Percentiles rank a stretch among this genome's conserved stretches.
phyloP scores from a whole-genome alignment of 2,329 filamentous ascomycete genomes.

The Cercospora zeae-maydis region DNA sequence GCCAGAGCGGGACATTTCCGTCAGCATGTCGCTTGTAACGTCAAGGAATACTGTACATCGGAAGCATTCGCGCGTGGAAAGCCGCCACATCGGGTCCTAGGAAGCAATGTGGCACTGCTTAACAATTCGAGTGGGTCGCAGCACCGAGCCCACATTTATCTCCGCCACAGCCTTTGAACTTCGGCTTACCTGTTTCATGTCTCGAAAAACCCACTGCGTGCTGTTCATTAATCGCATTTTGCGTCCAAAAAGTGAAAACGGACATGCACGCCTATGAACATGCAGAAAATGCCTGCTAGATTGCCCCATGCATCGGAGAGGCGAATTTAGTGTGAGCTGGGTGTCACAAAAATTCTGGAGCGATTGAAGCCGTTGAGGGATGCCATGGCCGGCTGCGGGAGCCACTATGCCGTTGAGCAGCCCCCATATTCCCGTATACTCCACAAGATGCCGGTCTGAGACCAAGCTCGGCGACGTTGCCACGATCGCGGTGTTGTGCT shows the following conservation, averaged over 20 bases:
- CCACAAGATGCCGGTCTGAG: background rate
- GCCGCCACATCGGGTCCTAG: background rate
- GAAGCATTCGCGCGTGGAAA: background rate
- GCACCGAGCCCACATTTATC: background rate
- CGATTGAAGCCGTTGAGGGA: background rate
- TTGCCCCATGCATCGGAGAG: background rate
- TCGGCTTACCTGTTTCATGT: background rate
- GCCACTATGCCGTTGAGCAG: background rate
- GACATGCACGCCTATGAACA: background rate
- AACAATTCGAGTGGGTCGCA: background rate
- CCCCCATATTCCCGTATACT: background rate
- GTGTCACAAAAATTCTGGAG: background rate
- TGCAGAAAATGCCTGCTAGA: background rate
- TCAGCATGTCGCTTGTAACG: background rate
- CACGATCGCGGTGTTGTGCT: background rate
- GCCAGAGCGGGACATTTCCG: background rate
- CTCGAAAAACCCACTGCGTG: background rate
- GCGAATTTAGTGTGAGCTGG: background rate
- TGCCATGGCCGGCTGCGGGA: background rate
- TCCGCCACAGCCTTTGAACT: background rate
- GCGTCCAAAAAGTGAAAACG: background rate
- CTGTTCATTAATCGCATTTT: background rate
- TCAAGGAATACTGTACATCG: background rate
- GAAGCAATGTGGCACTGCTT: slow-evolving; percentile 1
- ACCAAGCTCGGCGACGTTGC: slow-evolving; percentile 15